phyloP scores from a whole-genome alignment of 805 yeast genomes.

The Candida coleopterorum region DNA sequence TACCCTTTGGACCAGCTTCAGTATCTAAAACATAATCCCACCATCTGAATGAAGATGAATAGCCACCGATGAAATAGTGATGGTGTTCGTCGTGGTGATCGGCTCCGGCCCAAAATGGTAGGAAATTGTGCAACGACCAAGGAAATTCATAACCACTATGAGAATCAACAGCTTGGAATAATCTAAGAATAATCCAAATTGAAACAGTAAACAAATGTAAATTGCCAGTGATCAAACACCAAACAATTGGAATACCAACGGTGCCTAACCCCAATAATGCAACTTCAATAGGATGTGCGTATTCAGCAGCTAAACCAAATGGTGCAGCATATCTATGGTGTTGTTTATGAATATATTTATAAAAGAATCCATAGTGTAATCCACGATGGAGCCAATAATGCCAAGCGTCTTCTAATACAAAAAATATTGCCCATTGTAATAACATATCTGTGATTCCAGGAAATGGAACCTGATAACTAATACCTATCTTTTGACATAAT shows the following conservation, averaged over 20 bases:
- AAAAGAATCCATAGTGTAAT: constrained; percentile 53
- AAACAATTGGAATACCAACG: constrained; percentile 55
- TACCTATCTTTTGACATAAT: constrained; percentile 44
- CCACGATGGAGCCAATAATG: constrained; percentile 57
- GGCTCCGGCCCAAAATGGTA: constrained; percentile 67
- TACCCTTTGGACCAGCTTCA: constrained; percentile 54
- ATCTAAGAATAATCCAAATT: constrained; percentile 48
- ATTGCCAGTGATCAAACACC: constrained; percentile 41
- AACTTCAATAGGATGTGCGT: constrained; percentile 58
- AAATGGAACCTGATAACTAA: constrained; percentile 49
- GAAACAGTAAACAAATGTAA: constrained; percentile 53
- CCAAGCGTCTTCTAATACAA: constrained; percentile 54
- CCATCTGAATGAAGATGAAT: constrained; percentile 56
- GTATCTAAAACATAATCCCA: constrained; percentile 51
- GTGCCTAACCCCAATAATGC: constrained; percentile 56
- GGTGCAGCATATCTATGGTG: constrained; percentile 62
- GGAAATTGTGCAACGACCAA: constrained; percentile 50
- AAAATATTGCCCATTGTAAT: constrained; percentile 44
- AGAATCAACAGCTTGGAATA: constrained; percentile 57
- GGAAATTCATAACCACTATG: constrained; percentile 63
- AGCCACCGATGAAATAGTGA: constrained; percentile 55
- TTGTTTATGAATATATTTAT: constrained; percentile 55
- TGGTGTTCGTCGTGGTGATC: constrained; percentile 61
- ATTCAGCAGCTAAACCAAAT: constrained; percentile 57
- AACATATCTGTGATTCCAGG: constrained; percentile 40